Evolutionary conservation across 768 basidiomycete species (phyloP).

Genomic region (Termitomyces sp.): DNA sequence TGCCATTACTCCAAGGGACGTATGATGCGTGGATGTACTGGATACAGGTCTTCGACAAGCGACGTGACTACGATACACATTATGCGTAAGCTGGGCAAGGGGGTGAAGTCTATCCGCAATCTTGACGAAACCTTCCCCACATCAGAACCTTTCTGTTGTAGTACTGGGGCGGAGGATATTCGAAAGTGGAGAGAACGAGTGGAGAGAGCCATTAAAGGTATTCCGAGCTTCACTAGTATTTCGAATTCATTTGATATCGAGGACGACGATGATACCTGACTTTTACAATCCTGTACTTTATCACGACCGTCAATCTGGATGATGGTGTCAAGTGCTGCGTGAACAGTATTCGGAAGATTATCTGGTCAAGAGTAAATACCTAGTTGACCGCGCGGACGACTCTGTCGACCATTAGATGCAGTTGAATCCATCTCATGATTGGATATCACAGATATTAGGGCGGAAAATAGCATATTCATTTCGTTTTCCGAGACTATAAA

Average conservation of each 20-base stretch:
- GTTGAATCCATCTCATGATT: not conserved
- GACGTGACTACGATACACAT: not conserved
- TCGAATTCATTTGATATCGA: not conserved
- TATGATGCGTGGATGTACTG: not conserved
- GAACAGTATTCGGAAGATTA: not conserved
- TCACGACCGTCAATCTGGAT: no score
- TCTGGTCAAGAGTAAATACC: not conserved
- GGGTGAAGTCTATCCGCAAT: not conserved
- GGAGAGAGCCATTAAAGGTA: not conserved
- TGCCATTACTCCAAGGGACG: rapidly evolving
- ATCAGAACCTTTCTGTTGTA: not conserved
- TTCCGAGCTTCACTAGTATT: constrained; percentile 2
- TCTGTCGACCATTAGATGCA: no score
- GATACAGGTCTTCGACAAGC: not conserved
- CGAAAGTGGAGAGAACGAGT: not conserved
- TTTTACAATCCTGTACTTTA: no score
- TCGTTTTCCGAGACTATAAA: not conserved
- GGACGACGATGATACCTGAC: not conserved
- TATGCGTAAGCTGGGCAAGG: constrained; percentile 2
- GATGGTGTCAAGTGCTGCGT: no score
- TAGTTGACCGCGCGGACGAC: not conserved
- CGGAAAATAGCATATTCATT: not conserved
- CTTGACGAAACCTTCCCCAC: constrained; percentile 1
- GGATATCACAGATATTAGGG: not conserved
- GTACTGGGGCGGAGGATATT: not conserved